phyloP scores from a whole-genome alignment of 768 basidiomycete species.

The Calocybe cyanea region DNA sequence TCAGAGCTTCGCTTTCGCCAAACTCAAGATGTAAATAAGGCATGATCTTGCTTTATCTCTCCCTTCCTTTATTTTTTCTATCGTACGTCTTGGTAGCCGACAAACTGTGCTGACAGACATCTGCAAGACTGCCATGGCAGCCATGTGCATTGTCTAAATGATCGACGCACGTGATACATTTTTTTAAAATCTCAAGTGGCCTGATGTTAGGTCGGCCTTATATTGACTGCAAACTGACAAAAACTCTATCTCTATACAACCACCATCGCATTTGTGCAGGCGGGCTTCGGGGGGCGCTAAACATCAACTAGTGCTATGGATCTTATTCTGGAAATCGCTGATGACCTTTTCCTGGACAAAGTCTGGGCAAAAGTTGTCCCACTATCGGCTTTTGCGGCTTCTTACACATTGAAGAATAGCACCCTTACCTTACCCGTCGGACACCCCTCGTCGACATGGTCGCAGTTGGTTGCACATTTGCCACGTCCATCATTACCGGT shows the following conservation, averaged over 20 bases:
- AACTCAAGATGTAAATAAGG: no score
- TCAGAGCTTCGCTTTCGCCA: no score
- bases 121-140: no score
- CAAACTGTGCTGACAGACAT: no score
- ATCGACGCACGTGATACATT: slow-evolving; percentile 26
- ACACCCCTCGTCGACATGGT: slow-evolving; percentile 41
- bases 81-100: no score
- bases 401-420: slow-evolving; percentile 33
- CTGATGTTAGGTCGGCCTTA: slow-evolving; percentile 29
- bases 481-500: slow-evolving; percentile 52
- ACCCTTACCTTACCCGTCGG: slow-evolving; percentile 32
- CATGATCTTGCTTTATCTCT: no score
- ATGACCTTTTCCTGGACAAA: slow-evolving; percentile 73
- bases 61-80: no score
- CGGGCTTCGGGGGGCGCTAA: no score
- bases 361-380: slow-evolving; percentile 79
- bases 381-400: slow-evolving; percentile 40
- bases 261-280: neutral
- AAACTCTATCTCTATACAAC: neutral
- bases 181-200: slow-evolving; percentile 26
- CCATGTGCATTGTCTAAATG: no score
- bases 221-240: slow-evolving; percentile 23
- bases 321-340: slow-evolving; percentile 66
- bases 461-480: slow-evolving; percentile 48
- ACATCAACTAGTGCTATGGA: slow-evolving; percentile 86